These are phyloP conservation scores for Cupressus sempervirens DNA, from an alignment of 75 land plant species.

Conservation along the genomic window DNA sequence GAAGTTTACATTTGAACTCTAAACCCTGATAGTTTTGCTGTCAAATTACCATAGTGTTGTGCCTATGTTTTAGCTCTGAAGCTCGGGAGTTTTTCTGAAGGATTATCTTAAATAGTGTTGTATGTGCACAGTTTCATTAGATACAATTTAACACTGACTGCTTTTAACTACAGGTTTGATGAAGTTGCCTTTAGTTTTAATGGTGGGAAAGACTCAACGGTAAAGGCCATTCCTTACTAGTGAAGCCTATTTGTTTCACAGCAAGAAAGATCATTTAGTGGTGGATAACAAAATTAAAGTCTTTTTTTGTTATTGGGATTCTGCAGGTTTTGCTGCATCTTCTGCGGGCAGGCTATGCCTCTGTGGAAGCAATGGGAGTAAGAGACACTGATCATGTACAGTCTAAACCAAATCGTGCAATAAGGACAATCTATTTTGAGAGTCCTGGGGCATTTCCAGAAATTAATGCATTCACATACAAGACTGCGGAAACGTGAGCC, in stretches of 20 bases:
- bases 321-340: conserved; percentile 83
- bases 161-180: conserved; percentile 53
- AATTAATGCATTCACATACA: conserved; percentile 86
- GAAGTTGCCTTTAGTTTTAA: conserved; percentile 96
- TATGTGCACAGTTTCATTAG: neutral
- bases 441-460: conserved; percentile 81
- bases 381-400: conserved; percentile 10
- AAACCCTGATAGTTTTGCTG: neutral
- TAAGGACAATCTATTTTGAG: conserved; percentile 92
- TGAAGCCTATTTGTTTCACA: neutral
- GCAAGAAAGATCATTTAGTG: neutral
- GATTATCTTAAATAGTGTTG: neutral
- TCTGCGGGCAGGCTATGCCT: conserved; percentile 82
- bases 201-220: conserved; percentile 98
- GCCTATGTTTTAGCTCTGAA: neutral
- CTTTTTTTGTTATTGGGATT: neutral
- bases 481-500: conserved; percentile 69
- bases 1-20: neutral
- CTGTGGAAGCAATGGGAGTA: conserved; percentile 32
- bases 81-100: neutral
- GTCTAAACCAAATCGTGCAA: conserved; percentile 32
- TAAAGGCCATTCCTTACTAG: conserved; percentile 22
- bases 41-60: neutral
- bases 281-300: neutral
- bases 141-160: neutral